Conservation (phyloP, 257 asterid species). For the Avicennia marina region DNA sequence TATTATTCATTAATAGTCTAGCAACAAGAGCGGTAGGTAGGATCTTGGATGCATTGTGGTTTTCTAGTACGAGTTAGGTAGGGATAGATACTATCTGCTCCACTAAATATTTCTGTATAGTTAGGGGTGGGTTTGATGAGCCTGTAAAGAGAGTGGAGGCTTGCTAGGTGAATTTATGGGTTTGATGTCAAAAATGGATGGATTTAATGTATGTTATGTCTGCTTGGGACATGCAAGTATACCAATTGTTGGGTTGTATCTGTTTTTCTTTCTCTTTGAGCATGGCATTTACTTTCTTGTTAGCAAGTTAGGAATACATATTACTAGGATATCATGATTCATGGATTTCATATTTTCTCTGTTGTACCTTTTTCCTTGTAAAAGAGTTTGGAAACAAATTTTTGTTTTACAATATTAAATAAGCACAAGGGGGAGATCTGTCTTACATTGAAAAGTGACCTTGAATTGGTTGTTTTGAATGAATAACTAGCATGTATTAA, state of each 20-base stretch:
- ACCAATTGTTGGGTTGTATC: background rate
- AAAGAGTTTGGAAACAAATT: background rate
- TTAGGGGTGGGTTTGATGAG: background rate
- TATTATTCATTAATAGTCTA: background rate
- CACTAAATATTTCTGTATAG: slow-evolving; percentile 1
- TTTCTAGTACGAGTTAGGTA: background rate
- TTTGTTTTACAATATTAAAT: background rate
- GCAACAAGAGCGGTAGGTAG: background rate
- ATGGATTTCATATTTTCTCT: background rate
- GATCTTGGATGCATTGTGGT: background rate
- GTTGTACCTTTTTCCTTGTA: background rate
- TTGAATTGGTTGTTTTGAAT: too few relatives aligned
- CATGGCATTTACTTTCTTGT: background rate
- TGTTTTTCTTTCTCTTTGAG: background rate
- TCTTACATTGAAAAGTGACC: background rate
- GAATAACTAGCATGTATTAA: background rate
- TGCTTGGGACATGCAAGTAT: background rate
- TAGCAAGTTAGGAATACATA: background rate
- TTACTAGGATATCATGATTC: background rate
- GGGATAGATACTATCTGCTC: background rate
- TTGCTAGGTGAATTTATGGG: background rate
- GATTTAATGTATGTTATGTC: background rate
- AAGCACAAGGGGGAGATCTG: background rate
- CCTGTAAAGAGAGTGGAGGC: background rate
- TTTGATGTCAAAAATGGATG: background rate